Evolutionary conservation across 495 filamentous ascomycete genomes (phyloP), one percentile per base, ranked within the genome.

Genomic region (Saxophila tyrrhenica): DNA sequence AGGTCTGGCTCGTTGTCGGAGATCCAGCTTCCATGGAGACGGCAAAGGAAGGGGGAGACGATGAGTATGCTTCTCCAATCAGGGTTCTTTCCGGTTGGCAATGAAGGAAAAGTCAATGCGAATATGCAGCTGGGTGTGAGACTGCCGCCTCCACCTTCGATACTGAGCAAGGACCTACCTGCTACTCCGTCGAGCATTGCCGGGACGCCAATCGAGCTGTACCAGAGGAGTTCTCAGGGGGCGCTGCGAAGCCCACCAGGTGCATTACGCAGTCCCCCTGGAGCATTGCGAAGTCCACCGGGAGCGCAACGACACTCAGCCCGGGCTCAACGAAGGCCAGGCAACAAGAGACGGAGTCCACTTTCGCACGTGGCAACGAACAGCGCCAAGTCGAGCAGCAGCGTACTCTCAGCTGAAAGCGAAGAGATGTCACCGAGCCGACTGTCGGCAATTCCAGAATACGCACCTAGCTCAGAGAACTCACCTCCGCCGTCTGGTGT

Each of bases 51-150:
- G 23, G 57, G 58, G n/a, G 58, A 60, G 43, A 60, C 49, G 20
- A 56, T 60, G 49, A 60, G 58, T 42, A 54, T 51, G 48, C 48
- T 60, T 29, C 42, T 60, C 1, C 52, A 60, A 19, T 25, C 53
- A 3, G 58, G 58, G 2, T 56, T 60, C 45, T 56, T 57, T 25
- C 52, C 54, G 2, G 19, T 11, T 11, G 51, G 51, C 8, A 3
- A n/a, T 32, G n/a, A 23, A 17, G 15, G 23, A 8, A 39, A 43
- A 17, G 21, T 3, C 1, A 20, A 8, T 23, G 9, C 22, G 24
- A 25, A 46, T n/a, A 41, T 45, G n/a, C 25, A 41, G 32, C 9
- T 24, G 19, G 19, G 41, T 7, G 9, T 19, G 10, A 43, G 25
- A 16, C 16, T 54, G 9, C 56, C 56, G 5, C 44, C 51, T 15